phyloP scores from a whole-genome alignment of 73 alveolate genomes.

The Diophrys appendiculata region DNA sequence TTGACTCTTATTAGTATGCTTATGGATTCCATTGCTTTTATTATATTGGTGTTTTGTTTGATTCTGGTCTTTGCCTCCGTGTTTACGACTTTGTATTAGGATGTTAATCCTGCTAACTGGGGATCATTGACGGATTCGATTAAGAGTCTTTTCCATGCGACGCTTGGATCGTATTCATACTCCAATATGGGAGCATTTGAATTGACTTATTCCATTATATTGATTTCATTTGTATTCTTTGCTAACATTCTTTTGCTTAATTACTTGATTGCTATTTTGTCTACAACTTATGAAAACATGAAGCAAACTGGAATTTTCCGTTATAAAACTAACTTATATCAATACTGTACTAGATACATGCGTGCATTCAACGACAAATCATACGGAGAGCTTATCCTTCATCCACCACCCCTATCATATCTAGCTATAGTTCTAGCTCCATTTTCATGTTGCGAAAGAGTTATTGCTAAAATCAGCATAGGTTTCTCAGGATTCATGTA shows the following conservation, averaged over 20 bases:
- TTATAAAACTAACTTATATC: slow-evolving; percentile 36
- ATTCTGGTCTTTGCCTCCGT: slow-evolving; percentile 26
- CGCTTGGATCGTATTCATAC: slow-evolving; percentile 43
- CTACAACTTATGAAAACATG: slow-evolving; percentile 55
- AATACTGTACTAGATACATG: slow-evolving; percentile 42
- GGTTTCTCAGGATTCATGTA: slow-evolving; percentile 35
- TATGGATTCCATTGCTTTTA: slow-evolving; percentile 32
- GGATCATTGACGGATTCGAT: slow-evolving; percentile 28
- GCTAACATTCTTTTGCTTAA: slow-evolving; percentile 57
- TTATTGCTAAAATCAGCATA: slow-evolving; percentile 8
- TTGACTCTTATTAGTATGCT: slow-evolving; percentile 52
- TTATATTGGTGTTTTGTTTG: slow-evolving; percentile 41
- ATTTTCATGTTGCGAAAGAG: slow-evolving; percentile 14
- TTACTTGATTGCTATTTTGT: slow-evolving; percentile 58
- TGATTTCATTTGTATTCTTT: slow-evolving; percentile 42
- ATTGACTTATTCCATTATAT: slow-evolving; percentile 21
- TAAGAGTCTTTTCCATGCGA: slow-evolving; percentile 50
- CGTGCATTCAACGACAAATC: slow-evolving; percentile 22
- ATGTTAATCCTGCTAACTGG: slow-evolving; percentile 25
- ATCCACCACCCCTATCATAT: slow-evolving; percentile 54
- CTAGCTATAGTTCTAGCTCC: slow-evolving; percentile 16
- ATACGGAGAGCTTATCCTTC: slow-evolving; percentile 45
- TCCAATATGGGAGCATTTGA: slow-evolving; percentile 14
- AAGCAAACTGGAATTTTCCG: slow-evolving; percentile 55
- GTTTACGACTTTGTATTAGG: slow-evolving; percentile 50